Evolutionary conservation across 352 stramenopile species (phyloP), one percentile per base, ranked within the genome.

Genomic region (Aphanomyces astaci): DNA sequence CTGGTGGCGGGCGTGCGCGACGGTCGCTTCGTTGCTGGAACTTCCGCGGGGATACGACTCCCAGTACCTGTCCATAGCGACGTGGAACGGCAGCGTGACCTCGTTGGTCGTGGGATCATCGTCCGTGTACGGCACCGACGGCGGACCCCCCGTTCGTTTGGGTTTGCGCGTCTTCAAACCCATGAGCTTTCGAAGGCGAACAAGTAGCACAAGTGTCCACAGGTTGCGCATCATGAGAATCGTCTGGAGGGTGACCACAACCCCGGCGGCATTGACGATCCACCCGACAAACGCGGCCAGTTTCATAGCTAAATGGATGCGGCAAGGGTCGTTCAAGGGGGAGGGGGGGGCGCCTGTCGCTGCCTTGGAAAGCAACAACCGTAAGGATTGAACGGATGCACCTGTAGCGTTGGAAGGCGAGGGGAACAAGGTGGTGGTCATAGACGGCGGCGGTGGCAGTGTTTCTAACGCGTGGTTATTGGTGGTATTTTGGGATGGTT

Each of bases 241-340:
- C 5, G 3, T n/a, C 22, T 48, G 27, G 28, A 68, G 5, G 3
- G 30, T 27, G 10, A 68, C 43, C 19, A 68, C 22, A 17, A 40
- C 51, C 3, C 62, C 73, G 4, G 74, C 49, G 17, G 54, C 36
- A 39, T 78, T 75, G 15, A 76, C 60, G 51, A 62, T 52, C 62
- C 5, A 24, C 33, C 31, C 9, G 66, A 80, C 19, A 22, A 59
- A 39, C 27, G 25, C 15, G 0, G 51, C 30, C 15, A 59, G 11
- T 32, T 28, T 22, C 7, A 19, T 39, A 11, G 51, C 51, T 5
- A 59, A 19, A 19, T 32, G 25, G 25, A 39, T 28, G 17, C 24
- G 32, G 27, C 56, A 65, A 32, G 36, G 9, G 10, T 31, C 13
- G 25, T 11, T 51, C 36, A 65, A 59, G 22, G 36, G 36, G 15